Conservation (phyloP, 2,329 filamentous ascomycete species). For the Pleomassaria siparia region DNA sequence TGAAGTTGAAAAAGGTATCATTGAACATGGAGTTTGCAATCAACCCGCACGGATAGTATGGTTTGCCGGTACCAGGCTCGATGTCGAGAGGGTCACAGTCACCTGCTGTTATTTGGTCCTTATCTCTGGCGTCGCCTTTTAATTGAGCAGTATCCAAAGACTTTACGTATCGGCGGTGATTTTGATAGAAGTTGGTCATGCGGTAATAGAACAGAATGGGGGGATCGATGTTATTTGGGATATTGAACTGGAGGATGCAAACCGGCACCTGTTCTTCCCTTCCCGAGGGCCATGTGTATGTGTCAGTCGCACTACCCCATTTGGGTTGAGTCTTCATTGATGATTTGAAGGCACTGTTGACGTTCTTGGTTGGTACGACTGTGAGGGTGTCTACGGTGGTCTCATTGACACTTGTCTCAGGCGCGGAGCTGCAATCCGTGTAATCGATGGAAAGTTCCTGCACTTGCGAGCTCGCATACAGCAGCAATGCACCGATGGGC, state of each 20-base stretch:
- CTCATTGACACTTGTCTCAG: slow-evolving; percentile 18
- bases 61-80: slow-evolving; percentile 50
- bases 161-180: slow-evolving; percentile 93
- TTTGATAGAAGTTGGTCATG: slow-evolving; percentile 98
- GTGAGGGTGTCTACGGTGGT: slow-evolving; percentile 37
- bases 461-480: slow-evolving; percentile 86
- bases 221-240: slow-evolving; percentile 76
- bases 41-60: slow-evolving; percentile 92
- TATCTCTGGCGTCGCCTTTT: slow-evolving; percentile 67
- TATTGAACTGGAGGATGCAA: slow-evolving; percentile 76
- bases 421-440: slow-evolving; percentile 66
- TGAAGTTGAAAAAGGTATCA: slow-evolving; percentile 75
- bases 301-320: slow-evolving; percentile 38
- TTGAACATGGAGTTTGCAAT: slow-evolving; percentile 98
- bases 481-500: slow-evolving; percentile 81
- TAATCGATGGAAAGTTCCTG: slow-evolving; percentile 93
- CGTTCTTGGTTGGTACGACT: slow-evolving; percentile 58
- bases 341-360: slow-evolving; percentile 72
- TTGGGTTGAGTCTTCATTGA: slow-evolving; percentile 35
- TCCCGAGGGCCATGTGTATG: slow-evolving; percentile 38
- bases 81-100: slow-evolving; percentile 72
- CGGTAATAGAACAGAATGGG: slow-evolving; percentile 94
- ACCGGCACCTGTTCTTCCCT: slow-evolving; percentile 43
- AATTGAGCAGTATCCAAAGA: slow-evolving; percentile 84
- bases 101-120: slow-evolving; percentile 63